Percentiles rank a stretch among this genome's conserved stretches.
Evolutionary conservation across 257 asterid genomes (phyloP).

Genomic region (Rubia yunnanensis): DNA sequence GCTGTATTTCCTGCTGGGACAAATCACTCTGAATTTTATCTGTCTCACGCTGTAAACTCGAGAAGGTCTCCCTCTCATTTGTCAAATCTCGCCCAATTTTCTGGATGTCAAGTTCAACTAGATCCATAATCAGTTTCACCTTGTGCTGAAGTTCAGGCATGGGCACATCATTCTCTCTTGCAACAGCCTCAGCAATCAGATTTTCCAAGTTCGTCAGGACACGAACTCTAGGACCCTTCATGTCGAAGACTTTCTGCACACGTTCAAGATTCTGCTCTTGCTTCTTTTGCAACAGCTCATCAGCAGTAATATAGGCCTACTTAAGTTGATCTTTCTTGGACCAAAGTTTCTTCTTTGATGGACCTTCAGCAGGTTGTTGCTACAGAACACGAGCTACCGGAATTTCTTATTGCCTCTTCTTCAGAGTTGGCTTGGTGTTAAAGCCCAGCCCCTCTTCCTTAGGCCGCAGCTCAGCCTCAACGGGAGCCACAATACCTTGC

Average conservation of each 20-base stretch:
- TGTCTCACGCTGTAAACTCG: slow-evolving; percentile 71
- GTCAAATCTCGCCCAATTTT: slow-evolving; percentile 69
- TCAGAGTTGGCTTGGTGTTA: slow-evolving; percentile 43
- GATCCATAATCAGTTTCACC: slow-evolving; percentile 62
- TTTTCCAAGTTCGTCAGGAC: slow-evolving; percentile 79
- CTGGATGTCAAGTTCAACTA: slow-evolving; percentile 74
- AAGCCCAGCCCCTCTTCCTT: slow-evolving; percentile 93
- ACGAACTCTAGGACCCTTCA: slow-evolving; percentile 98
- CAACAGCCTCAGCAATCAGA: slow-evolving; percentile 73
- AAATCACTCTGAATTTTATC: slow-evolving; percentile 66
- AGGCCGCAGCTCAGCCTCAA: slow-evolving; percentile 76
- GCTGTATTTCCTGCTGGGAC: slow-evolving; percentile 52
- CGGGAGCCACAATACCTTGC: slow-evolving; percentile 79
- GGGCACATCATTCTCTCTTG: slow-evolving; percentile 63
- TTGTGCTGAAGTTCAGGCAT: slow-evolving; percentile 98
- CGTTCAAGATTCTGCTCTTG: slow-evolving; percentile 71
- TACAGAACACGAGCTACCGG: slow-evolving; percentile 19
- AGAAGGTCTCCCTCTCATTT: slow-evolving; percentile 79
- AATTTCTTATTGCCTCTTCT: slow-evolving; percentile 40
- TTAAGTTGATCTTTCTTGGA: slow-evolving; percentile 49
- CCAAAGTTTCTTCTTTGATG: slow-evolving; percentile 60
- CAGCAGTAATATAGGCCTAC: slow-evolving; percentile 64
- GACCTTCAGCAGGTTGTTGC: slow-evolving; percentile 2
- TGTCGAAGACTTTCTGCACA: slow-evolving; percentile 80
- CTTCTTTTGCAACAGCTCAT: slow-evolving; percentile 62